These are phyloP conservation scores for Cordyceps militaris DNA, from an alignment of 2,329 filamentous ascomycete species.

Conservation along the genomic window DNA sequence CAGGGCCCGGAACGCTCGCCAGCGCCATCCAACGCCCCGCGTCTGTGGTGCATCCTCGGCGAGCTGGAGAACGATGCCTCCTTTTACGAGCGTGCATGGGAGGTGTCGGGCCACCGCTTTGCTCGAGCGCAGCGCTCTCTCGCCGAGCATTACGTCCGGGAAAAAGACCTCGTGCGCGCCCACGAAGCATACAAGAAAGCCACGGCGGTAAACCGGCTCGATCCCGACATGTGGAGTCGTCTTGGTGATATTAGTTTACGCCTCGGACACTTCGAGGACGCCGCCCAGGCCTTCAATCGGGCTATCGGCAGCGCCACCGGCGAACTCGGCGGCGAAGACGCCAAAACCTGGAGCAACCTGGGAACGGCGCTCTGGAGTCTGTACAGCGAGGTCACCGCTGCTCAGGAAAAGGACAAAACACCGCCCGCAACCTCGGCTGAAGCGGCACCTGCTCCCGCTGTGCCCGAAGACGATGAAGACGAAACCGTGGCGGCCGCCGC, in stretches of 20 bases:
- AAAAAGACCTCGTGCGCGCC: slow-evolving; percentile 61
- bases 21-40: slow-evolving; percentile 72
- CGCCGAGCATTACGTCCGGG: slow-evolving; percentile 66
- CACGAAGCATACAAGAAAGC: slow-evolving; percentile 72
- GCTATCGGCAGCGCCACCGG: slow-evolving; percentile 60
- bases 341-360: slow-evolving; percentile 90
- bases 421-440: slow-evolving; percentile 3
- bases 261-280: slow-evolving; percentile 67
- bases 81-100: slow-evolving; percentile 84
- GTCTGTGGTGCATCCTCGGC: slow-evolving; percentile 87
- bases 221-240: slow-evolving; percentile 79
- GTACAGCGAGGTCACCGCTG: slow-evolving; percentile 47
- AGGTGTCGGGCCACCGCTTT: slow-evolving; percentile 72
- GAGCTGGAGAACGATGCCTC: slow-evolving; percentile 70
- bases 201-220: slow-evolving; percentile 71
- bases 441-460: neutral
- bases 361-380: slow-evolving; percentile 73
- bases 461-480: slow-evolving; percentile 17
- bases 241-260: slow-evolving; percentile 83
- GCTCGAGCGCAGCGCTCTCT: slow-evolving; percentile 82
- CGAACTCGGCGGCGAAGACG: slow-evolving; percentile 73
- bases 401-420: slow-evolving; percentile 25
- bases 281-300: slow-evolving; percentile 74
- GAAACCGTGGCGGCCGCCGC: slow-evolving; percentile 21
- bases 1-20: slow-evolving; percentile 59